Evolutionary conservation across 108 stramenopile species (phyloP).

Genomic region (Cyclotella choctawhatcheeana): DNA sequence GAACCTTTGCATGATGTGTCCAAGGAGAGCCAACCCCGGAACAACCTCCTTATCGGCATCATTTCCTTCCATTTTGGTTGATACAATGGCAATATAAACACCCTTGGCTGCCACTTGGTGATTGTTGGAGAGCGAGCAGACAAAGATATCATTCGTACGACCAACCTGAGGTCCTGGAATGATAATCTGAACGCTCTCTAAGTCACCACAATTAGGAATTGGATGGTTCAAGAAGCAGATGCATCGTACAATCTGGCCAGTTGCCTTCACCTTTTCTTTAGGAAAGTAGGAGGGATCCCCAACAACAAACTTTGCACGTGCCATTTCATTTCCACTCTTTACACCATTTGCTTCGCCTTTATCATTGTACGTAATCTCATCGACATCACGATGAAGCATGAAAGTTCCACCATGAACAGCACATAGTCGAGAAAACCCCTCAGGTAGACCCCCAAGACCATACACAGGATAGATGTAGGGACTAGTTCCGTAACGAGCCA

Average conservation of each 20-base stretch:
- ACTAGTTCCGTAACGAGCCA: constrained; percentile 93
- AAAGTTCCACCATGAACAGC: constrained; percentile 99
- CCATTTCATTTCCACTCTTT: constrained; percentile 91
- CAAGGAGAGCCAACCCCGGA: constrained; percentile 92
- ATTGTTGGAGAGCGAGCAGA: constrained; percentile 82
- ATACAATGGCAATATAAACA: constrained; percentile 97
- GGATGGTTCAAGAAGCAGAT: constrained; percentile 98
- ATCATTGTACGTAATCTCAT: constrained; percentile 92
- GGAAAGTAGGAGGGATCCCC: constrained; percentile 98
- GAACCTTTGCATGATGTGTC: constrained; percentile 93
- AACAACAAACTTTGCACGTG: constrained; percentile 95
- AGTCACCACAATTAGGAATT: constrained; percentile 89
- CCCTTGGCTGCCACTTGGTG: constrained; percentile 88
- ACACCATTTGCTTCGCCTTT: constrained; percentile 92
- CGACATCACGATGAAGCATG: constrained; percentile 98
- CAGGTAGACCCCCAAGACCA: constrained; percentile 97
- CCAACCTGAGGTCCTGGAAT: constrained; percentile 97
- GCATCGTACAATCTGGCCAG: constrained; percentile 94
- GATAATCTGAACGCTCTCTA: constrained; percentile 96
- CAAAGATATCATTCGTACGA: constrained; percentile 96
- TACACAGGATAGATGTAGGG: constrained; percentile 99
- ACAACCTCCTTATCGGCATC: constrained; percentile 93
- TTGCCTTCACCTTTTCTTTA: constrained; percentile 74
- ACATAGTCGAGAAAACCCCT: constrained; percentile 98
- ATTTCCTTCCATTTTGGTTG: constrained; percentile 92